Evolutionary conservation across 2,329 filamentous ascomycete genomes (phyloP), one percentile per base, ranked within the genome.

Genomic region (Didymella lethalis): DNA sequence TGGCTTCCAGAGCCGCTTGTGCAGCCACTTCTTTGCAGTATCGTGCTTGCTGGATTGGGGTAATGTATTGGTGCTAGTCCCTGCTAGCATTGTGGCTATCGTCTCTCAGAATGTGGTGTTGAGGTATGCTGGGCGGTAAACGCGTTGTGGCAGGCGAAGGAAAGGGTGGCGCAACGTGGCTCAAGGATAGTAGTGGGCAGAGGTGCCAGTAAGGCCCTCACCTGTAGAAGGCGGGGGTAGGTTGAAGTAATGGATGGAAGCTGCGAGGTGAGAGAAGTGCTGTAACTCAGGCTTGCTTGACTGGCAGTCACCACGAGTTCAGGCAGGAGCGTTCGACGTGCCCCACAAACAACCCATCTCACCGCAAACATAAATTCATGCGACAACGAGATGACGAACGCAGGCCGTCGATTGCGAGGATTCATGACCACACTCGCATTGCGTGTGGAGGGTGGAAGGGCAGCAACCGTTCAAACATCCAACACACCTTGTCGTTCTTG

Each of bases 21-120:
- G 64, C 20, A 73, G 52, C 71, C 73, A 74, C 32, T 64, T 63
- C 48, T 65, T 73, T 14, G 64, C 55, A 8, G 59, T 59, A 34
- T 64, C 63, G 20, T 64, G 62, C 47, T 67, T 68, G 52, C 50
- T 56, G 7, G 53, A 12, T 46, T 45, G 44, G 28, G 59, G 53
- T 50, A 61, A 48, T 48, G 54, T 59, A 43, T 63, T 54, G 41
- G 63, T 64, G 51, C 54, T 70, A 66, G 58, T 63, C 34, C 46
- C 59, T 52, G 57, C 55, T 56, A 64, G 51, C 71, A 73, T 73
- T 58, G 52, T 65, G 57, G 38, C 48, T 57, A 31, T 48, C 48
- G 44, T 44, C 8, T 20, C 28, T 18, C 59, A 55, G 58, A 53
- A 67, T 61, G 59, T 53, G 50, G 58, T 57, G 43, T 43, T 63